Evolutionary conservation across 75 land plant genomes (phyloP).

Genomic region (Azolla pinnata): DNA sequence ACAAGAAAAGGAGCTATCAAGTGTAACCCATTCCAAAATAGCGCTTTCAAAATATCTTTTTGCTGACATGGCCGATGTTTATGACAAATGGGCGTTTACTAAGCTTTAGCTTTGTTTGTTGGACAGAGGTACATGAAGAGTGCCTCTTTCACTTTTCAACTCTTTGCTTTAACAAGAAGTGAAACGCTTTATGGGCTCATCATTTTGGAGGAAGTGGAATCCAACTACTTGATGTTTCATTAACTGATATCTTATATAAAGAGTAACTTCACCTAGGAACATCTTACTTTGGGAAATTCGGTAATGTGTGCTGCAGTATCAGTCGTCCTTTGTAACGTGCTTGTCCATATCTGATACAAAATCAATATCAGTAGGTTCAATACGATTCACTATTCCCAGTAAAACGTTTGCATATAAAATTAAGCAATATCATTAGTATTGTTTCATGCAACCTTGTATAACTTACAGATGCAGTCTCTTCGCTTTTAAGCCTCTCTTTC

Average conservation of each 20-base stretch:
- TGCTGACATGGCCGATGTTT: no score
- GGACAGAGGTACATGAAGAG: no score
- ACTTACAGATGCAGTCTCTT: slow-evolving; percentile 90
- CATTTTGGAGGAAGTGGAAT: background rate
- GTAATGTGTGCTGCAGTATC: slow-evolving; percentile 67
- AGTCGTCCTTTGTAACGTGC: slow-evolving; percentile 87
- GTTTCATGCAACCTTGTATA: background rate
- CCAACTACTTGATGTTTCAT: no score
- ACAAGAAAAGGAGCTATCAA: no score
- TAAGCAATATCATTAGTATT: background rate
- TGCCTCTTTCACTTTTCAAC: no score
- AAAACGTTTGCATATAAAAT: background rate
- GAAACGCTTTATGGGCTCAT: background rate
- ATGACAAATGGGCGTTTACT: no score
- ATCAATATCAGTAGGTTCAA: no score
- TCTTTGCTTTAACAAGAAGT: no score
- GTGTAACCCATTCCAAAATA: no score
- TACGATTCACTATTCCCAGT: background rate
- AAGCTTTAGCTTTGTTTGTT: no score
- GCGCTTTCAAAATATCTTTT: no score
- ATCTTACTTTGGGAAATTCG: slow-evolving; percentile 80
- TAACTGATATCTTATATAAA: no score
- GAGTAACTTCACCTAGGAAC: background rate
- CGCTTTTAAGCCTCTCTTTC: slow-evolving; percentile 63
- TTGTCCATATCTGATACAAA: slow-evolving; percentile 82